phyloP scores from a whole-genome alignment of 108 stramenopile genomes.

The Schizochytrium sp. region DNA sequence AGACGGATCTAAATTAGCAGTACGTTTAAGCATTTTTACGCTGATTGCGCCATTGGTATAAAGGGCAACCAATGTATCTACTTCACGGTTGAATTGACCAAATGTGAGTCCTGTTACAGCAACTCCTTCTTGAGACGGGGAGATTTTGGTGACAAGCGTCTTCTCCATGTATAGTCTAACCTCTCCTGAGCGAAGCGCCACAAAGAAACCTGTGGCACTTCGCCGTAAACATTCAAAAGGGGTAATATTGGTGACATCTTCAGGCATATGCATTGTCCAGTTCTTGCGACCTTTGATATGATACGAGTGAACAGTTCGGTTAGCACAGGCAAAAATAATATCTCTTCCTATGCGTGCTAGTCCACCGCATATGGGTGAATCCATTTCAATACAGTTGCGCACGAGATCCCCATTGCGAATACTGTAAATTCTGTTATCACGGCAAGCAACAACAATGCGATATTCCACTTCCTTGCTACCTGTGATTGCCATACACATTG shows the following conservation, averaged over 20 bases:
- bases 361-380: constrained; percentile 68
- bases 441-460: constrained; percentile 74
- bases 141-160: constrained; percentile 71
- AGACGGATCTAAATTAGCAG: constrained; percentile 62
- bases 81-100: constrained; percentile 74
- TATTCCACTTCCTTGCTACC: constrained; percentile 77
- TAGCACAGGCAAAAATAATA: constrained; percentile 74
- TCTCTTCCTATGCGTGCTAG: constrained; percentile 67
- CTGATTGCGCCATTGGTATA: constrained; percentile 69
- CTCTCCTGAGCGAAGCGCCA: constrained; percentile 73
- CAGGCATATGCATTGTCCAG: constrained; percentile 66
- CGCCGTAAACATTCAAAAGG: constrained; percentile 59
- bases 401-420: constrained; percentile 73
- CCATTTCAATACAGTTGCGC: constrained; percentile 70
- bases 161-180: constrained; percentile 74
- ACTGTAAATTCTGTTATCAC: constrained; percentile 72
- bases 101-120: constrained; percentile 70
- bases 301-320: constrained; percentile 68
- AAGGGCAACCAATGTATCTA: constrained; percentile 70
- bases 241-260: constrained; percentile 65
- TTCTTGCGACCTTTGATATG: constrained; percentile 72
- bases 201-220: constrained; percentile 66
- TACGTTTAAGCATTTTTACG: constrained; percentile 75
- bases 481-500: constrained; percentile 66
- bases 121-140: constrained; percentile 31